These are phyloP conservation scores for Tetrapisispora taiwanensis DNA, from an alignment of 805 yeast species.

Conservation along the genomic window DNA sequence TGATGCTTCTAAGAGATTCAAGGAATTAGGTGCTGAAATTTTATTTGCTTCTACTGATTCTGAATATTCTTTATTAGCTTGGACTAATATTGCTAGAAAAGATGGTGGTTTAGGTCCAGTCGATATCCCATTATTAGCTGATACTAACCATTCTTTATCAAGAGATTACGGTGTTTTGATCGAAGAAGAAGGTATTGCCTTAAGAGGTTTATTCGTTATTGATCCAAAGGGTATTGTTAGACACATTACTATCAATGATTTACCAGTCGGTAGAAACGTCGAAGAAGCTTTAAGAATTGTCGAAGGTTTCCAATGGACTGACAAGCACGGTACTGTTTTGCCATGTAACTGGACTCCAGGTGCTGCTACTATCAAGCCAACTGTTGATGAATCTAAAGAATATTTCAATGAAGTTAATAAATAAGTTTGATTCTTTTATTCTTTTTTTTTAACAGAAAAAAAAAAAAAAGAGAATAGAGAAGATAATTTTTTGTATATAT, in stretches of 20 bases:
- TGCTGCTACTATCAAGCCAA: conserved; percentile 82
- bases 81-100: conserved; percentile 94
- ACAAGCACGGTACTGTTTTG: conserved; percentile 97
- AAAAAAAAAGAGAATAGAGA: too few species aligned
- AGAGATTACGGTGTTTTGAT: conserved; percentile 95
- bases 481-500: background rate
- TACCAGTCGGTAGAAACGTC: conserved; percentile 98
- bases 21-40: conserved; percentile 77
- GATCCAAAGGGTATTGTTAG: conserved; percentile 92
- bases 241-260: conserved; percentile 96
- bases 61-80: conserved; percentile 92
- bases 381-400: conserved; percentile 65
- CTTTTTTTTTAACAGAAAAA: too few species aligned
- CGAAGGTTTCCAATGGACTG: conserved; percentile 99
- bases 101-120: conserved; percentile 98
- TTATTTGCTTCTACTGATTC: conserved; percentile 97
- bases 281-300: conserved; percentile 95
- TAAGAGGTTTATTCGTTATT: conserved; percentile 96
- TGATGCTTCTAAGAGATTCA: conserved; percentile 84
- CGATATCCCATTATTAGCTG: conserved; percentile 89
- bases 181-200: conserved; percentile 92
- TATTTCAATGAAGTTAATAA: conserved; percentile 58
- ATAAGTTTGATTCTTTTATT: too few species aligned
- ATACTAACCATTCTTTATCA: conserved; percentile 91
- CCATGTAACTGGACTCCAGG: conserved; percentile 99